A percentile compares a stretch with the other conserved stretches of the same genome.
Evolutionary conservation across 129 eudicot genomes (phyloP).

Genomic region (Flaveria trinervia): DNA sequence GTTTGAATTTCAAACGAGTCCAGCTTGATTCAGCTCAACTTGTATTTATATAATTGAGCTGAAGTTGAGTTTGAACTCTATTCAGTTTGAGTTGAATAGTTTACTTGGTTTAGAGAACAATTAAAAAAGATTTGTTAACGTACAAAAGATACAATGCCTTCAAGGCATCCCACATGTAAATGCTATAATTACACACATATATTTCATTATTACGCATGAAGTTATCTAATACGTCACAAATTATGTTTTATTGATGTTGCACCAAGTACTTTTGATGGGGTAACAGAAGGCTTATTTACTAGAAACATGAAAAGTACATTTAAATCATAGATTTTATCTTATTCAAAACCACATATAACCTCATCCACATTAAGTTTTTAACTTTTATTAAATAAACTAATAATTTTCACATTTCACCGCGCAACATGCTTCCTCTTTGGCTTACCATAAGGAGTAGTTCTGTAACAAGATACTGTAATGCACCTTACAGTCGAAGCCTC

Average conservation of each 20-base stretch:
- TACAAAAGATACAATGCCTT: too few species aligned
- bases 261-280: not conserved
- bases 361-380: conserved; percentile 15
- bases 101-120: too few species aligned
- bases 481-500: conserved; percentile 26
- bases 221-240: not conserved
- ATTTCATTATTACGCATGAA: not conserved
- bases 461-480: conserved; percentile 18
- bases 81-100: too few species aligned
- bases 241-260: not conserved
- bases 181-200: too few species aligned
- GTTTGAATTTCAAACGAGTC: too few species aligned
- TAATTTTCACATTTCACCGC: conserved; percentile 32
- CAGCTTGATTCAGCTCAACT: too few species aligned
- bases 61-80: too few species aligned
- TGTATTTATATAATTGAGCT: too few species aligned
- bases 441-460: conserved; percentile 21
- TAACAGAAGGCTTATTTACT: not conserved
- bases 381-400: conserved; percentile 22
- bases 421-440: conserved; percentile 14
- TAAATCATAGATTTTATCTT: not conserved
- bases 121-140: too few species aligned
- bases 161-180: too few species aligned
- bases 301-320: not conserved
- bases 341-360: not conserved